A percentile compares a stretch with the other conserved stretches of the same genome.
These are phyloP conservation scores for Pleurozium schreberi DNA, from an alignment of 225 moss, liverwort and hornwort genomes.

Conservation along the genomic window DNA sequence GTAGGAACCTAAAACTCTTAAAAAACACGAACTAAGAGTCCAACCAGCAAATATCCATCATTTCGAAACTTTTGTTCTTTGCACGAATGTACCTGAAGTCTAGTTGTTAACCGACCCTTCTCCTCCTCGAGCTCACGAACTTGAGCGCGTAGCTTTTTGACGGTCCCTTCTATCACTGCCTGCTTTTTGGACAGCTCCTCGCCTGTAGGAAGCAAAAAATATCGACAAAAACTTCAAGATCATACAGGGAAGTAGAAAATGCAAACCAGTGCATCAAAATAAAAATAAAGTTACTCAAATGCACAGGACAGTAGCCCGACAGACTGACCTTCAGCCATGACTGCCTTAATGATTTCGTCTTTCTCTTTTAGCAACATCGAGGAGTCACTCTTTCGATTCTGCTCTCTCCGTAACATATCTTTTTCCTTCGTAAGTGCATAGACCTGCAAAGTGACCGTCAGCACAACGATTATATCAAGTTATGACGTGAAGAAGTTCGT, in stretches of 20 bases:
- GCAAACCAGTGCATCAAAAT: not conserved
- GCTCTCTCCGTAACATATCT: constrained; percentile 93
- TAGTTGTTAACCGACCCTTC: constrained; percentile 69
- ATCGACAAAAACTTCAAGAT: not conserved
- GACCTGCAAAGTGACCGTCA: constrained; percentile 39
- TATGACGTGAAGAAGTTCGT: not conserved
- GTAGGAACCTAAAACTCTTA: not conserved
- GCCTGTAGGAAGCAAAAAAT: constrained; percentile 30
- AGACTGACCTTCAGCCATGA: constrained; percentile 91
- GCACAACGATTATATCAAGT: not conserved
- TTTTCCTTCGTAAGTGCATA: constrained; percentile 95
- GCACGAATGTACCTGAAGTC: constrained; percentile 53
- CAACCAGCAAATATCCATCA: not conserved
- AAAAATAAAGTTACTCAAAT: not conserved
- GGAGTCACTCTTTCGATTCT: constrained; percentile 92
- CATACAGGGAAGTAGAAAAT: not conserved
- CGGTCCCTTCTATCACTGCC: constrained; percentile 79
- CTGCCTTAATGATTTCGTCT: constrained; percentile 99
- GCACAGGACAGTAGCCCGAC: not conserved
- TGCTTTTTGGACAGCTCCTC: constrained; percentile 98
- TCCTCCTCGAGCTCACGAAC: constrained; percentile 97
- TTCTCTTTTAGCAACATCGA: constrained; percentile 93
- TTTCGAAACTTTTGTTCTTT: not conserved
- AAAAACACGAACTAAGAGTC: not conserved
- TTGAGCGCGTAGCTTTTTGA: constrained; percentile 92